These are phyloP conservation scores for Pythium guiyangense DNA, from an alignment of 352 stramenopile genomes.

Conservation along the genomic window DNA sequence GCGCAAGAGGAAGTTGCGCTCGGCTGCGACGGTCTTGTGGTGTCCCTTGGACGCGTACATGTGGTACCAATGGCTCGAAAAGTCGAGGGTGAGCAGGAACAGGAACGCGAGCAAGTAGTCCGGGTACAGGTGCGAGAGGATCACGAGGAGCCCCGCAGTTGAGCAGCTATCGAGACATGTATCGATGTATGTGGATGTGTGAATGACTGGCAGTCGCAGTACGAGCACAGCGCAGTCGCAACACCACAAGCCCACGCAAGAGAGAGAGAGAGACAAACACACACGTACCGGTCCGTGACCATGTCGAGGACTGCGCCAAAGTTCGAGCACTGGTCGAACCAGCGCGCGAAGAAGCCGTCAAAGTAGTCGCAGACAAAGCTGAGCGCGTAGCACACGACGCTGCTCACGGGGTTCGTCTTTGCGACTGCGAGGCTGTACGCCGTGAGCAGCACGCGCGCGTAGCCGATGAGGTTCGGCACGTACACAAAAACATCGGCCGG, in stretches of 20 bases:
- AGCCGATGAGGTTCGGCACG: constrained; percentile 96
- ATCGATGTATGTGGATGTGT: background rate
- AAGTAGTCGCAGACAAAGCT: constrained; percentile 98
- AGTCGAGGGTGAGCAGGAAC: constrained; percentile 94
- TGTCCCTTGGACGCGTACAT: constrained; percentile 94
- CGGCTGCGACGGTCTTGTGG: constrained; percentile 92
- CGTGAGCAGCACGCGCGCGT: constrained; percentile 87
- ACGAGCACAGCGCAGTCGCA: too few species aligned
- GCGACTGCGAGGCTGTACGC: constrained; percentile 84
- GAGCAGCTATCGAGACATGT: constrained; percentile 74
- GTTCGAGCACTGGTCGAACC: constrained; percentile 94
- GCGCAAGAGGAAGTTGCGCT: constrained; percentile 93
- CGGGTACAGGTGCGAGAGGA: constrained; percentile 91
- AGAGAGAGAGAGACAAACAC: too few species aligned
- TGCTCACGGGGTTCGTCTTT: constrained; percentile 56
- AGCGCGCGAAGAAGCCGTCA: constrained; percentile 95
- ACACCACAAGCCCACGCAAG: too few species aligned
- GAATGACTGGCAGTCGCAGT: background rate
- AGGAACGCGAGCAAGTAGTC: constrained; percentile 79
- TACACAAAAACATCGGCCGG: constrained; percentile 91
- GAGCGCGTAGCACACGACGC: constrained; percentile 88
- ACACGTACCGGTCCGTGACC: constrained; percentile 91
- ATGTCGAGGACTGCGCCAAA: constrained; percentile 97
- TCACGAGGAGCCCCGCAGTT: constrained; percentile 93
- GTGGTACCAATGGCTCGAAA: constrained; percentile 98